Base-by-base conservation (phyloP, 371 early-diverging fungal species). In the Dichotomocladium elegans region DNA sequence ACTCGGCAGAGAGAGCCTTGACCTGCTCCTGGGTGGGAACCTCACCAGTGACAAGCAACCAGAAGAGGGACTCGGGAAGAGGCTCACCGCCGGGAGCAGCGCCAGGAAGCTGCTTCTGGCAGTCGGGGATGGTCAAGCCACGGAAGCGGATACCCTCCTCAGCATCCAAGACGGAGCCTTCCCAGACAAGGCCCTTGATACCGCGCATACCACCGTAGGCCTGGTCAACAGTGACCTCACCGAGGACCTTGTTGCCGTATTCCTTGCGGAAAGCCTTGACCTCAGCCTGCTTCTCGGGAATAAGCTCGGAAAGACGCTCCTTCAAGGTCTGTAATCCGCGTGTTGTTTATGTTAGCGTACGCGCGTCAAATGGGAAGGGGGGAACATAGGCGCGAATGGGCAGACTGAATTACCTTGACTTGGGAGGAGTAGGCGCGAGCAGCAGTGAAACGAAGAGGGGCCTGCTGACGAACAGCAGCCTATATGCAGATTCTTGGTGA, bases 71-170 rank as follows among this genome's bases (percentile, higher is more conserved):
- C 80, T 98, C 99, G 41, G 99, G 99, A 24, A 95, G 88, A 57
- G 96, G 96, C 79, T 98, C 96, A 47, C 78, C 69, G 53, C 94
- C 95, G 54, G 83, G 90, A 53, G 82, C 80, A 59, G 93, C 94
- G 55, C 77, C 79, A 61, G 98, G 98, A 53, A 98, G 88, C 31
- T 72, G 70, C 77, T 87, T 70, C 74, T 95, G 95, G 81, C 96
- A 95, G 65, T 98, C 96, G 52, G 96, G 94, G 66, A 98, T 97
- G 77, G 95, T 91, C 72, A 83, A 70, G 52, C 93, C 95, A 67
- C 95, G 94, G 95, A 98, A 98, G 64, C 94, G 90, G 74, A 98
- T 98, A 75, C 98, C 98, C 83, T 98, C 98, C 57, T 97, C 91
- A 56, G 98, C 82, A 74, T 98, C 98, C 57, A 98, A 85, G 34